These are phyloP conservation scores for Pseudocohnilembus persalinus DNA, from an alignment of 169 alveolate species.

Conservation along the genomic window DNA sequence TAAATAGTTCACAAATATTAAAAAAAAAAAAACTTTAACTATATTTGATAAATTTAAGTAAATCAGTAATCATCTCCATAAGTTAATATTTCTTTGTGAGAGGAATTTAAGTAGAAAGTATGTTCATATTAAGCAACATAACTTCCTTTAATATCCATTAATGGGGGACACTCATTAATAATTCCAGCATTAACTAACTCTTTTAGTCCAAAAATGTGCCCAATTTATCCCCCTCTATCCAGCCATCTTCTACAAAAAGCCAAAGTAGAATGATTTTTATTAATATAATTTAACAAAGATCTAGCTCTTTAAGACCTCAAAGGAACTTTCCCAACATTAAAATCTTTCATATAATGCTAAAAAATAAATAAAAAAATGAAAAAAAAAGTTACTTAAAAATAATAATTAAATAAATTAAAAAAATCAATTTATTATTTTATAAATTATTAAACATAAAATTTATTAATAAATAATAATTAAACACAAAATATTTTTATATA, in stretches of 20 bases:
- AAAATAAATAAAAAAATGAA: no score
- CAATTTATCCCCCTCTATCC: slow-evolving; percentile 95
- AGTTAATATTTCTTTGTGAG: slow-evolving; percentile 97
- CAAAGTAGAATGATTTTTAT: slow-evolving; percentile 96
- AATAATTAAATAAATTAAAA: no score
- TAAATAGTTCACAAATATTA: no score
- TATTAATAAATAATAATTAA: no score
- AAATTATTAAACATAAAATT: no score
- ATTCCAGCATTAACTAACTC: slow-evolving; percentile 95
- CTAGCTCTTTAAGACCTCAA: slow-evolving; percentile 87
- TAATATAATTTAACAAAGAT: slow-evolving; percentile 91
- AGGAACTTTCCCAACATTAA: slow-evolving; percentile 88
- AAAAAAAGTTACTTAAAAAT: no score
- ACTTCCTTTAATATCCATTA: slow-evolving; percentile 95
- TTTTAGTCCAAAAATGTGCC: slow-evolving; percentile 94
- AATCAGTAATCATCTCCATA: slow-evolving; percentile 98
- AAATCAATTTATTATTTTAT: no score
- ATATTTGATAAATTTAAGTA: no score
- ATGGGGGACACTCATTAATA: slow-evolving; percentile 99
- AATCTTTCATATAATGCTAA: slow-evolving; percentile 96
- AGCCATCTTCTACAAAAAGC: slow-evolving; percentile 99
- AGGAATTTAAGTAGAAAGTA: slow-evolving; percentile 96
- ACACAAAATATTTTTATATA: no score
- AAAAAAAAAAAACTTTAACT: no score
- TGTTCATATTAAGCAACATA: slow-evolving; percentile 99